These are phyloP conservation scores for Eucommia ulmoides DNA, from an alignment of 257 asterid genomes.

Conservation along the genomic window DNA sequence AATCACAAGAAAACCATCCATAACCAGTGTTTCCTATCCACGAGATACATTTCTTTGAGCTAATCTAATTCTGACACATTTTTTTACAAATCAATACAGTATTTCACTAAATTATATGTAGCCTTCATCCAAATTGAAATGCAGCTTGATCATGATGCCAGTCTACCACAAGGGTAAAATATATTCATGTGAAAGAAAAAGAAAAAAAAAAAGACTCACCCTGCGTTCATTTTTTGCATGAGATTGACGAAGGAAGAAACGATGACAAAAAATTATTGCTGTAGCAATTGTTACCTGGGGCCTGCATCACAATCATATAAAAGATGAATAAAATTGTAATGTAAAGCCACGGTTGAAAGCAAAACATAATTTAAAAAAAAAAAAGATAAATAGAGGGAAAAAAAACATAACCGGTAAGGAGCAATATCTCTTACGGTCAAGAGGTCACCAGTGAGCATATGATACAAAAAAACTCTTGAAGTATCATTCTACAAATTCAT, in stretches of 20 bases:
- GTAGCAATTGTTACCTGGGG: constrained; percentile 98
- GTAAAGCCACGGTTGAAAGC: not conserved
- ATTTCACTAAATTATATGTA: too few relatives aligned
- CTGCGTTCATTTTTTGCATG: constrained; percentile 78
- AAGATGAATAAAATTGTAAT: not conserved
- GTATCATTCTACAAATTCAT: too few relatives aligned
- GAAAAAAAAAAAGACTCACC: constrained; percentile 35
- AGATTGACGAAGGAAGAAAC: constrained; percentile 88
- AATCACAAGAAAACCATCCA: too few relatives aligned
- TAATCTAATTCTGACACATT: too few relatives aligned
- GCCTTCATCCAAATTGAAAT: not conserved
- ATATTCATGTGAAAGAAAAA: not conserved
- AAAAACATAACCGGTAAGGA: not conserved
- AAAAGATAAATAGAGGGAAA: not conserved
- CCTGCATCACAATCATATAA: constrained; percentile 43
- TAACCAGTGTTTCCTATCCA: too few relatives aligned
- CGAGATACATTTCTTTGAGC: too few relatives aligned
- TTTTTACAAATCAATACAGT: too few relatives aligned
- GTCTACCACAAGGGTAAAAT: constrained; percentile 3
- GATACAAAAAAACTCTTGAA: too few relatives aligned
- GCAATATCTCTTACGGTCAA: not conserved
- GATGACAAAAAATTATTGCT: constrained; percentile 90
- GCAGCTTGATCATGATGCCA: not conserved
- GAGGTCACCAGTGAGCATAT: too few relatives aligned
- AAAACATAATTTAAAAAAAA: not conserved